These are phyloP conservation scores for Hypomontagnella submonticulosa DNA, from an alignment of 495 filamentous ascomycete genomes.

Conservation along the genomic window DNA sequence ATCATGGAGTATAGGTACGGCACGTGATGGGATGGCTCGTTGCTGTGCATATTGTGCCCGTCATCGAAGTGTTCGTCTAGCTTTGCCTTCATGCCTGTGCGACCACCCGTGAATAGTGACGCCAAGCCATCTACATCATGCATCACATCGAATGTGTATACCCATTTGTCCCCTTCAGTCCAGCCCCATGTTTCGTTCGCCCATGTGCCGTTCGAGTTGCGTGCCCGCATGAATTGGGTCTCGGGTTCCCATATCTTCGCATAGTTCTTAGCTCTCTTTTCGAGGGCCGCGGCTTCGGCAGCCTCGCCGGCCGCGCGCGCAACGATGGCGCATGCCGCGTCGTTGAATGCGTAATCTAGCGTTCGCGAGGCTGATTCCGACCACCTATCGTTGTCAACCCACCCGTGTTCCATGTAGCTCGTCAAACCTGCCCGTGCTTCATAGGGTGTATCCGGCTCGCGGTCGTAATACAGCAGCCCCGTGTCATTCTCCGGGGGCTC, in stretches of 20 bases:
- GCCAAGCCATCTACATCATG: conserved; percentile 46
- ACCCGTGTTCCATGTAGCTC: conserved; percentile 49
- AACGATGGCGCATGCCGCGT: conserved; percentile 47
- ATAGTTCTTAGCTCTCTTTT: conserved; percentile 43
- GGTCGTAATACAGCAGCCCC: conserved; percentile 46
- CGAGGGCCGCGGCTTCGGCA: conserved; percentile 32
- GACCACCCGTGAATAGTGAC: conserved; percentile 40
- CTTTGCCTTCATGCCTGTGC: conserved; percentile 42
- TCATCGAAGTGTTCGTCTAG: conserved; percentile 48
- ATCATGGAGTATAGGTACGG: conserved; percentile 49
- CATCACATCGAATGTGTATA: conserved; percentile 49
- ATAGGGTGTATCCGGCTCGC: conserved; percentile 48
- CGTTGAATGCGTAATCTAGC: conserved; percentile 49
- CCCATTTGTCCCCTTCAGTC: conserved; percentile 50
- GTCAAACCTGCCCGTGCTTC: conserved; percentile 48
- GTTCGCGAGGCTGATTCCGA: conserved; percentile 48
- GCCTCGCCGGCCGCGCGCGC: conserved; percentile 35
- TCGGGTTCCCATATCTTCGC: conserved; percentile 45
- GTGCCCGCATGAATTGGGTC: conserved; percentile 49
- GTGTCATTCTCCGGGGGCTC: conserved; percentile 49
- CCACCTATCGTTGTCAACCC: conserved; percentile 51
- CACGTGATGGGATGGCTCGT: conserved; percentile 49
- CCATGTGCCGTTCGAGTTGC: conserved; percentile 47
- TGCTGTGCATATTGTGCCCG: conserved; percentile 51
- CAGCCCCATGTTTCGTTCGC: conserved; percentile 47